Evolutionary conservation across 371 early-diverging fungal species (phyloP), one percentile per base, ranked within the genome.

Genomic region (Entomophthora muscae): DNA sequence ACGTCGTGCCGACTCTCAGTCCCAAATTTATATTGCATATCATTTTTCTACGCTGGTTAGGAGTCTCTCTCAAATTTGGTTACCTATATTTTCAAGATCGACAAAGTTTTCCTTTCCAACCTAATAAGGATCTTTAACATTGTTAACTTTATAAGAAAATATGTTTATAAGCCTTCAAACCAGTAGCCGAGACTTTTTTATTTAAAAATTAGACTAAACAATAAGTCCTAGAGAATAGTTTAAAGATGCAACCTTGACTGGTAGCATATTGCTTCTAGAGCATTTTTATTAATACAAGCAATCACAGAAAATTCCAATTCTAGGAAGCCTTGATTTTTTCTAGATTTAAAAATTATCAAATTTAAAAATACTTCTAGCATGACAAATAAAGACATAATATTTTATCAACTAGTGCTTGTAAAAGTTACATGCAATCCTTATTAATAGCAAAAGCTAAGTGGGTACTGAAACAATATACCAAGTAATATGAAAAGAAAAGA

Each of bases 1-100:
- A 79, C 81, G 24, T 78, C 71, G 29, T 81, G 79, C 58, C 73
- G 69, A 13, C 73, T 69, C 1, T 78, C 72, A 28, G 78, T 70
- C 27, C 73, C 81, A 21, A 78, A 69, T 32, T 77, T 76, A 51
- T 63, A 66, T 53, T 55, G 12, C 3, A 56, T 29, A 57, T 64
- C 58, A 27, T 64, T 56, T 32, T 27, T 55, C 32, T n/a, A 52
- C 26, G 24, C n/a, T 63, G 23, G 23, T 52, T 21, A 31, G 61
- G 55, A 17, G 62, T 17, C n/a, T 2, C 66, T 56, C 57, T 42
- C 59, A 21, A 53, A 24, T 1, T 62, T 59, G 59, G 54, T 33
- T 2, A 58, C 27, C 0, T 56, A 56, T 61, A 27, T 7, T 42
- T 32, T 2, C 13, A 22, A 42, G 42, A 42, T 42, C 42, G 42